A percentile compares a stretch with the other conserved stretches of the same genome.
Conservation (phyloP, 2,329 filamentous ascomycete species). For the Macrophomina pseudophaseolina region DNA sequence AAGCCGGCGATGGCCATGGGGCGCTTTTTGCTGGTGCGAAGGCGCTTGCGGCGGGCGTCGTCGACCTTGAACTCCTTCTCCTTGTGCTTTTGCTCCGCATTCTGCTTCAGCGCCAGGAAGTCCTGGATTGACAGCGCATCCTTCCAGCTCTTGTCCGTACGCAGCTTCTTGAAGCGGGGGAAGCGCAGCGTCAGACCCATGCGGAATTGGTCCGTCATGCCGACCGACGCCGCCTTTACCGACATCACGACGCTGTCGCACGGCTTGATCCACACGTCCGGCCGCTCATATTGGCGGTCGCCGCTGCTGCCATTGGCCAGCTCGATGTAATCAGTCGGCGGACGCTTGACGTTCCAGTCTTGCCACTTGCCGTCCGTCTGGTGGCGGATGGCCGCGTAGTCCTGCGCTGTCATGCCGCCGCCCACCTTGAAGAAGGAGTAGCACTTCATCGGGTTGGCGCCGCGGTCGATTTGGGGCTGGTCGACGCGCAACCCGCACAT, state of each 20-base stretch:
- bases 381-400: slow-evolving; percentile 83
- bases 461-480: slow-evolving; percentile 65
- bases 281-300: slow-evolving; percentile 74
- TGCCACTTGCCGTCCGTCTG: slow-evolving; percentile 91
- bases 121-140: slow-evolving; percentile 77
- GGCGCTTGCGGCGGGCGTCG: slow-evolving; percentile 66
- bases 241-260: slow-evolving; percentile 85
- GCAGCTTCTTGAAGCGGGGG: slow-evolving; percentile 81
- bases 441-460: slow-evolving; percentile 71
- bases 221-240: slow-evolving; percentile 84
- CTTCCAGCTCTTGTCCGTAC: slow-evolving; percentile 84
- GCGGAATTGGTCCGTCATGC: slow-evolving; percentile 76
- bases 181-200: slow-evolving; percentile 82
- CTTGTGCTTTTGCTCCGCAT: slow-evolving; percentile 71
- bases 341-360: slow-evolving; percentile 78
- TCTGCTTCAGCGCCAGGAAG: slow-evolving; percentile 72
- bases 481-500: slow-evolving; percentile 85
- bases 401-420: slow-evolving; percentile 84
- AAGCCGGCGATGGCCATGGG: slow-evolving; percentile 76
- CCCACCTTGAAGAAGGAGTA: slow-evolving; percentile 98
- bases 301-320: slow-evolving; percentile 81
- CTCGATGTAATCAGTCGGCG: slow-evolving; percentile 79
- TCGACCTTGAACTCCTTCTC: slow-evolving; percentile 79
- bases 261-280: slow-evolving; percentile 92
- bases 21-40: slow-evolving; percentile 69